Conservation (phyloP, 768 basidiomycete species). For the Xerocomellus dryophilus region DNA sequence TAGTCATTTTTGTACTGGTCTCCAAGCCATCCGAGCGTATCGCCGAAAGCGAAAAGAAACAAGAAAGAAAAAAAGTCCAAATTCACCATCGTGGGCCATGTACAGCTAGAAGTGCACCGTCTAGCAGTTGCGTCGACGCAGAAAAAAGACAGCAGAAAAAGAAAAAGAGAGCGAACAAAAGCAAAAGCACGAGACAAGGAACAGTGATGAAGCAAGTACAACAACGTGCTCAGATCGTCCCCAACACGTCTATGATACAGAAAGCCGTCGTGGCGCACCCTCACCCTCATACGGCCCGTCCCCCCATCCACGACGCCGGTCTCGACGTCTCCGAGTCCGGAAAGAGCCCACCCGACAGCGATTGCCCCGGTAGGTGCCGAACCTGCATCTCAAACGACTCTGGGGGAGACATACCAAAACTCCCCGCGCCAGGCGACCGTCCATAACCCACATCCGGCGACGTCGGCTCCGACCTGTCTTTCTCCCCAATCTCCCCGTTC, state of each 20-base stretch:
- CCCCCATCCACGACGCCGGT: conserved; percentile 17
- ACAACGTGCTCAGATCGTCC: conserved; percentile 19
- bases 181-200: background rate
- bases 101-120: too few relatives aligned
- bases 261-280: background rate
- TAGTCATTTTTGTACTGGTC: too few relatives aligned
- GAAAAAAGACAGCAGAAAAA: too few relatives aligned
- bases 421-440: background rate
- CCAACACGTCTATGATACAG: conserved; percentile 18
- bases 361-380: conserved; percentile 9
- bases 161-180: too few relatives aligned
- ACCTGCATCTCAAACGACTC: conserved; percentile 42
- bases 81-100: too few relatives aligned
- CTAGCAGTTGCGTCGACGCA: too few relatives aligned
- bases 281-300: conserved; percentile 13
- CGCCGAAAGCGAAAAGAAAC: too few relatives aligned
- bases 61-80: too few relatives aligned
- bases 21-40: too few relatives aligned
- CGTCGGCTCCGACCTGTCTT: conserved; percentile 6
- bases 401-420: background rate
- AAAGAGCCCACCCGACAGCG: too few relatives aligned
- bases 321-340: background rate
- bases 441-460: conserved; percentile 1
- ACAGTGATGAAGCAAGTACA: conserved; percentile 23
- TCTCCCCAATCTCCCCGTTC: conserved; percentile 44